phyloP scores from a whole-genome alignment of 1,284 basidiomycete species.

The Ceratobasidium sp. region DNA sequence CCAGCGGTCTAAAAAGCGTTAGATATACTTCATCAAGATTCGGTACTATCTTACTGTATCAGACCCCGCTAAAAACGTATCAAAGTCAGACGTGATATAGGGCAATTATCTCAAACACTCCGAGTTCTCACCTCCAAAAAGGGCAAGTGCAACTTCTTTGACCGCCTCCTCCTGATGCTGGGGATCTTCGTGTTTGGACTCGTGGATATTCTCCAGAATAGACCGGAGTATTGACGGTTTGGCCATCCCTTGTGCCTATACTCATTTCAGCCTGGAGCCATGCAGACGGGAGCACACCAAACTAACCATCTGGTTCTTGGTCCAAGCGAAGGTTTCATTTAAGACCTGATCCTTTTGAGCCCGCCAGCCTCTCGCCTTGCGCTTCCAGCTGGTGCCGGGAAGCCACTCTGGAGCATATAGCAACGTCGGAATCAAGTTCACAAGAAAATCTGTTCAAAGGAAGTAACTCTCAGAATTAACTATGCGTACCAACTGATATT shows the following conservation, averaged over 20 bases:
- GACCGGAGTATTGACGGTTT: conserved; percentile 9
- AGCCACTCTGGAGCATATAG: conserved; percentile 14
- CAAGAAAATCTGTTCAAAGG: conserved; percentile 20
- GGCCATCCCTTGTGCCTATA: background rate
- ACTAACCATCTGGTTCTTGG: conserved; percentile 19
- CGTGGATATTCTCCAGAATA: conserved; percentile 6
- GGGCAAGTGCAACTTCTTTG: conserved; percentile 10
- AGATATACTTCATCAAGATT: background rate
- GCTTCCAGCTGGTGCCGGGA: conserved; percentile 27
- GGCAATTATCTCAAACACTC: background rate
- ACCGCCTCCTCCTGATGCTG: background rate
- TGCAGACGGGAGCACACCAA: background rate
- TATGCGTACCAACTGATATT: background rate
- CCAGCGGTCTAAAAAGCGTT: conserved; percentile 48
- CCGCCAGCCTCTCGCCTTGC: background rate
- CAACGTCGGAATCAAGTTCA: conserved; percentile 13
- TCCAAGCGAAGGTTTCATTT: conserved; percentile 8
- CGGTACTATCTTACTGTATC: conserved; percentile 4
- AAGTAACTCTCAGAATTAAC: background rate
- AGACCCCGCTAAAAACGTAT: background rate
- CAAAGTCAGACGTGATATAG: background rate
- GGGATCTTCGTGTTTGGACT: background rate
- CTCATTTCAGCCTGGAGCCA: background rate
- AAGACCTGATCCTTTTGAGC: background rate
- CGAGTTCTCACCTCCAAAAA: conserved; percentile 16